Evolutionary conservation across 176 grass and related monocot genomes (phyloP).

Genomic region (Stipa capillata): DNA sequence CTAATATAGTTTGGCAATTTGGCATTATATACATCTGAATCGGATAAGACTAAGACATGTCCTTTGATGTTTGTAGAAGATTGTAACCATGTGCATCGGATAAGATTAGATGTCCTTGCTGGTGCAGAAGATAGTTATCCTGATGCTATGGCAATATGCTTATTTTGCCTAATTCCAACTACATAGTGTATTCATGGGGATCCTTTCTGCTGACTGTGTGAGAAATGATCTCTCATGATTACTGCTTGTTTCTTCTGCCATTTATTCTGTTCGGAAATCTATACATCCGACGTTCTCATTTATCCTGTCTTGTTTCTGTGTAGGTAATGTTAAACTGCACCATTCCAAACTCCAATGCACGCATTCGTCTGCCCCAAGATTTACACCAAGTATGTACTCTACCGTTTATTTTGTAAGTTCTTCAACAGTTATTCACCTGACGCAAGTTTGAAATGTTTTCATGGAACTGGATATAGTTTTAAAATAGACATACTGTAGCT

Average conservation of each 20-base stretch:
- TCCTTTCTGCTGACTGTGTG: background rate
- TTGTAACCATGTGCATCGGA: conserved; percentile 17
- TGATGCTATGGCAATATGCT: background rate
- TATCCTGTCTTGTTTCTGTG: background rate
- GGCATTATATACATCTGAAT: conserved; percentile 9
- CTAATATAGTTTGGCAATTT: background rate
- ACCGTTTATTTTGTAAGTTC: background rate
- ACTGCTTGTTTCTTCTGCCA: background rate
- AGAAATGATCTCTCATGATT: background rate
- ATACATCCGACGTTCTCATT: background rate
- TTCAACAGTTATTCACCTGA: background rate
- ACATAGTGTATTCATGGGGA: background rate
- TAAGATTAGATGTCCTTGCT: conserved; percentile 10
- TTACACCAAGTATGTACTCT: background rate
- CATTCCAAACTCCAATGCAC: background rate
- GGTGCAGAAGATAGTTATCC: conserved; percentile 15
- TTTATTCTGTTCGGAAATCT: background rate
- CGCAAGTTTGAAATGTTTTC: background rate
- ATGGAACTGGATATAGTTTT: background rate
- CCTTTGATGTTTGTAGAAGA: background rate
- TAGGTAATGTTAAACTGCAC: background rate
- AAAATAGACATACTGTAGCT: background rate
- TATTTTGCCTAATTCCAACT: background rate
- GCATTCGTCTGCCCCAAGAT: background rate
- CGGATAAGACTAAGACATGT: conserved; percentile 24